Evolutionary conservation across 805 yeast species (phyloP), one percentile per base, ranked within the genome.

Genomic region (Metschnikowia matae): DNA sequence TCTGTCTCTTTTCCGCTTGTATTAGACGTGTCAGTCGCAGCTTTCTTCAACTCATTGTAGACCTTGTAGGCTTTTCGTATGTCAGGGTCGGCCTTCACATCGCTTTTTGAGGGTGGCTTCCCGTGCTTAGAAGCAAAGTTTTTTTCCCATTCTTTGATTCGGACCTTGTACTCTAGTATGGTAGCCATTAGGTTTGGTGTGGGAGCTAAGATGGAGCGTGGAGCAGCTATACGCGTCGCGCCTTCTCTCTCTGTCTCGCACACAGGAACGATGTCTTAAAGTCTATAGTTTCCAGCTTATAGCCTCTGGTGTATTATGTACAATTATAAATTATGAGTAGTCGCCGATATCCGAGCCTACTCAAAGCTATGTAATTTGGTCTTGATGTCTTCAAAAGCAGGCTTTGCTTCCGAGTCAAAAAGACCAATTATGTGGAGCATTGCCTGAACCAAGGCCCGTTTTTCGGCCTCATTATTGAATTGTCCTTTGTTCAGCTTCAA

Each of bases 71-170:
- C 57, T 33, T 64, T 59, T 46, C 62, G 56, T 6, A 72, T 60
- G 17, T 58, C 57, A 1, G 55, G 41, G 46, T 71, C 63, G 2
- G 55, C 54, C 51, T 70, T 71, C 20, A 71, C 65, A 49, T 73
- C 78, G 1, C 54, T 52, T 44, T 66, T 71, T 4, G 64, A 53
- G 0, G 78, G 77, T 2, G 55, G 56, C 18, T 69, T 54, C 6
- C 64, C 62, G 51, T 71, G 48, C 18, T 45, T 31, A n/a, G 62
- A 52, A 8, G 58, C 56, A 51, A 73, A 74, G 29, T 48, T 55
- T 45, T 65, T 62, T 52, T 74, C 78, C 78, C 78, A 74, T 14
- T 53, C 58, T 50, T 74, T 74, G 41, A 73, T 72, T 46, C 62
- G 57, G 31, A 46, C 40, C 26, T 49, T 51, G 44, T 40, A 45